Percentiles rank a stretch among this genome's conserved stretches.
Evolutionary conservation across 495 filamentous ascomycete species (phyloP).

Genomic region (Penicillium soppii): DNA sequence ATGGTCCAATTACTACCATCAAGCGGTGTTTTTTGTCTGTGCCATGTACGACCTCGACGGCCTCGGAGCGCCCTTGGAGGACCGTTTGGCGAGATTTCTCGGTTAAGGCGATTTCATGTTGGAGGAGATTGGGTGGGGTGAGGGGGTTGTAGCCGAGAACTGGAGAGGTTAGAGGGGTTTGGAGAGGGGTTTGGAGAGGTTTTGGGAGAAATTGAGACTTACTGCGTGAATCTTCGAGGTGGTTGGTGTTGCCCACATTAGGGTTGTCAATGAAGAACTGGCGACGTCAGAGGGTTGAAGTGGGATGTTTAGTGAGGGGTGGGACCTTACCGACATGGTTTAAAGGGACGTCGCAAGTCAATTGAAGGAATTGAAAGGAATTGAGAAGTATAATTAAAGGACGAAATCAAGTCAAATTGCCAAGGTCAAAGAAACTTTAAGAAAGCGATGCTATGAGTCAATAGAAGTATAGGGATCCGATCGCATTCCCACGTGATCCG

Average conservation of each 20-base stretch:
- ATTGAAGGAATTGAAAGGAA: neutral
- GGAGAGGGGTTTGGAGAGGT: no score
- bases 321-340: conserved; percentile 47
- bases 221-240: conserved; percentile 92
- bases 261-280: conserved; percentile 90
- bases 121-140: conserved; percentile 89
- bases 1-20: conserved; percentile 91
- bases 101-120: conserved; percentile 89
- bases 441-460: conserved; percentile 26
- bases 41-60: conserved; percentile 76
- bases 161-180: conserved; percentile 41
- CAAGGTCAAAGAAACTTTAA: conserved; percentile 1
- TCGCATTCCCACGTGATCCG: conserved; percentile 24
- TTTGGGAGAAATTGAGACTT: conserved; percentile 29
- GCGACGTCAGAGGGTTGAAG: conserved; percentile 7
- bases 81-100: conserved; percentile 76
- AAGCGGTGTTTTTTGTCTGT: conserved; percentile 73
- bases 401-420: neutral
- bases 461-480: conserved; percentile 7
- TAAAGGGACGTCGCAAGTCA: conserved; percentile 10
- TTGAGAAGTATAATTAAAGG: neutral
- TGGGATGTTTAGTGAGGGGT: conserved; percentile 15
- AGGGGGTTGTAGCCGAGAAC: conserved; percentile 92
- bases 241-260: conserved; percentile 75
- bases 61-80: conserved; percentile 74